Base-by-base conservation (phyloP, 164 flowering plant species). In the Liquidambar formosana region DNA sequence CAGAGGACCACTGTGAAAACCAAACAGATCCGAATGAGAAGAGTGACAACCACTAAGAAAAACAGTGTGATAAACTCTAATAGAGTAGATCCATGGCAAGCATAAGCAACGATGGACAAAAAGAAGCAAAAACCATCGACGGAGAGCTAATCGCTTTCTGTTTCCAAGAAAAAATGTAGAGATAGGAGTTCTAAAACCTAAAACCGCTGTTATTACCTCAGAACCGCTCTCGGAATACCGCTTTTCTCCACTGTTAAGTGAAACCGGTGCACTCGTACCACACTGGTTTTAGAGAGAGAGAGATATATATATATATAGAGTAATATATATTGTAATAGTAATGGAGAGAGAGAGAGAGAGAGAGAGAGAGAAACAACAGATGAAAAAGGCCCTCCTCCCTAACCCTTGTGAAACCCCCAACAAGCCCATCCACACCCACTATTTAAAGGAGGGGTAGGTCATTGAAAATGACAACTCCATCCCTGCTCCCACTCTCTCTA, bases 381-480 rank as follows among this genome's bases (percentile, higher is more conserved):
- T n/a, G n/a, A n/a, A 33, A 6, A 6, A 33, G 4, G 41, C 41
- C 41, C 41, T 33, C 41, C 41, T 33, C 41, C 6, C 6, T 33
- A 49, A 1, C 10, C 15, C 0, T 12, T 11, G 49, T 11, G 41
- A 15, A 22, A 57, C 12, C 16, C 33, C 22, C 61, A 1, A 13
- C 23, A 41, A 72, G 6, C 52, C 51, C 27, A 48, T 49, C 61
- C 66, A 66, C 71, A 59, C 49, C 21, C 59, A 48, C 33, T 18
- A 49, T 57, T 47, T 70, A 75, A 46, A 65, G 63, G 33, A 46
- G 1, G 1, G 67, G 69, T 64, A 68, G 75, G 78, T 71, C 61
- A 10, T 52, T 25, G 73, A 76, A 71, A 76, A 72, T 68, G 79
- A 76, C 79, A 58, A 65, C 67, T 69, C 67, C 53, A 44, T 72